phyloP scores from a whole-genome alignment of 2,329 filamentous ascomycete genomes.

The Alternaria arbusti region DNA sequence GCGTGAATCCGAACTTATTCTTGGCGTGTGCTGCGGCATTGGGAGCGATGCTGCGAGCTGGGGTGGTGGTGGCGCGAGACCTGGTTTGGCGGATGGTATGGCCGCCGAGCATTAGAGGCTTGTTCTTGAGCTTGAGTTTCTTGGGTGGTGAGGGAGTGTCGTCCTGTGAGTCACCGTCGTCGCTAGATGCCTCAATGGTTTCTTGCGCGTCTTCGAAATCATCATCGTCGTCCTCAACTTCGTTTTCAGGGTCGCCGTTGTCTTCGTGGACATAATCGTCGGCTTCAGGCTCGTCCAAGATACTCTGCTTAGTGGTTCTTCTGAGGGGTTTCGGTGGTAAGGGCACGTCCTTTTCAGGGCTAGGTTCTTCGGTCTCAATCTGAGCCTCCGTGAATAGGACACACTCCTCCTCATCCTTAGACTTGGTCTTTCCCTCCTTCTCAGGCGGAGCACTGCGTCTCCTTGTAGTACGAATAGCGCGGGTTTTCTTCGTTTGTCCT shows the following conservation, averaged over 20 bases:
- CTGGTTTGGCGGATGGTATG: not conserved
- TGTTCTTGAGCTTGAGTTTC: not conserved
- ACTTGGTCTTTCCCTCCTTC: not conserved
- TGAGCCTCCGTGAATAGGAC: not conserved
- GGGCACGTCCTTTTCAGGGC: not conserved
- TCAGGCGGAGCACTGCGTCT: not conserved
- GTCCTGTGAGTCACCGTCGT: not conserved
- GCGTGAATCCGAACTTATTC: not conserved
- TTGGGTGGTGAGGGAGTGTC: not conserved
- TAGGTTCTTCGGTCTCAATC: not conserved
- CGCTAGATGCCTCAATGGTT: not conserved
- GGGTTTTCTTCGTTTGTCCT: not conserved
- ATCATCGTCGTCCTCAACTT: not conserved
- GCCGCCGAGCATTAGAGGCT: not conserved
- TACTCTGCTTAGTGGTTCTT: not conserved
- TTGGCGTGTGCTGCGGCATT: not conserved
- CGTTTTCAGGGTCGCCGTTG: not conserved
- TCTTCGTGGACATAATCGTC: fast-evolving
- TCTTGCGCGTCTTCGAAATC: not conserved
- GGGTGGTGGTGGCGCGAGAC: not conserved
- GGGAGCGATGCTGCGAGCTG: not conserved
- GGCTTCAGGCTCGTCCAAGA: not conserved
- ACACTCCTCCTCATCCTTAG: not conserved
- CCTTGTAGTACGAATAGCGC: not conserved
- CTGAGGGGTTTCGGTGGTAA: not conserved